A percentile compares a stretch with the other conserved stretches of the same genome.
Evolutionary conservation across 306 rosid genomes (phyloP).

Genomic region (Clitoria ternatea): DNA sequence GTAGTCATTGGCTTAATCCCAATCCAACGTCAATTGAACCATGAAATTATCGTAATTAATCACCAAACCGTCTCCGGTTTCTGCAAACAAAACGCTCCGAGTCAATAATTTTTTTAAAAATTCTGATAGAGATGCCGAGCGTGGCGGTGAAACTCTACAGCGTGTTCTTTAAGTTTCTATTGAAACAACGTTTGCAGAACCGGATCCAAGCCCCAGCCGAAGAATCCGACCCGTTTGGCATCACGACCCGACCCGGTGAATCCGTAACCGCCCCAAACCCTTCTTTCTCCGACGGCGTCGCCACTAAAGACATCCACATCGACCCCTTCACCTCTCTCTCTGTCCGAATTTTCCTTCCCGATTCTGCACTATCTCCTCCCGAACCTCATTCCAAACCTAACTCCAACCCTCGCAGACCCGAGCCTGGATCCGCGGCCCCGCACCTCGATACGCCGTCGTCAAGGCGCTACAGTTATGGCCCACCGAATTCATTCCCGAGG

Average conservation of each 20-base stretch:
- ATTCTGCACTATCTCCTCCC: conserved; percentile 65
- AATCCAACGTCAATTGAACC: neutral
- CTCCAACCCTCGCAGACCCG: conserved; percentile 11
- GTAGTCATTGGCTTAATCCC: conserved; percentile 1
- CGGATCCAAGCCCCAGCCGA: conserved; percentile 65
- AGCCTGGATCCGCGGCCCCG: conserved; percentile 11
- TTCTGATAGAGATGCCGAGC: conserved; percentile 63
- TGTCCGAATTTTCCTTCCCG: conserved; percentile 88
- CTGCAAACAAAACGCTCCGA: neutral
- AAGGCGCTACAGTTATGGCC: conserved; percentile 50
- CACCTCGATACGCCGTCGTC: conserved; percentile 7
- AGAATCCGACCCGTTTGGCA: conserved; percentile 59
- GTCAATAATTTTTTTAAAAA: neutral
- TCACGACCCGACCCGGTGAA: conserved; percentile 86
- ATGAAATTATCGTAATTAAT: conserved; percentile 26
- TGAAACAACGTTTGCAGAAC: conserved; percentile 89
- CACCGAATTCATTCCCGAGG: neutral
- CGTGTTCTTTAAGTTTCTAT: conserved; percentile 93
- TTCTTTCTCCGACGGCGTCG: conserved; percentile 76
- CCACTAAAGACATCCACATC: conserved; percentile 92
- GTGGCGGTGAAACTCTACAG: conserved; percentile 93
- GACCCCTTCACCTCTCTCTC: conserved; percentile 76
- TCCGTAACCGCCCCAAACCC: conserved; percentile 66
- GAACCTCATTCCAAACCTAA: conserved; percentile 42
- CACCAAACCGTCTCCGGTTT: conserved; percentile 19